A percentile compares a stretch with the other conserved stretches of the same genome.
These are phyloP conservation scores for Zygoascus biomembranicola DNA, from an alignment of 805 yeast species.

Conservation along the genomic window DNA sequence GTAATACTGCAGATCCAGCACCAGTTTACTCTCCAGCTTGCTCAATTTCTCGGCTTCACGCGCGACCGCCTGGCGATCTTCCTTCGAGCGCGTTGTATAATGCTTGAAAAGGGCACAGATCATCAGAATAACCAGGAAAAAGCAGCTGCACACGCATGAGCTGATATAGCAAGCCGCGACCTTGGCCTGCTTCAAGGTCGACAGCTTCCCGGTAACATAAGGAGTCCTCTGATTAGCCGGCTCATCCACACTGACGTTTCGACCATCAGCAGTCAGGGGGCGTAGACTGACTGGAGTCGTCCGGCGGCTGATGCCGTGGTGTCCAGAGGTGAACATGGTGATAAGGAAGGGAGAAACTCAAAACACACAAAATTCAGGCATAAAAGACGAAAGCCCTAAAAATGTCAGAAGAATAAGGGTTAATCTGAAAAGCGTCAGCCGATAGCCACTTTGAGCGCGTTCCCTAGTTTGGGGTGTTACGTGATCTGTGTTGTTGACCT, in stretches of 20 bases:
- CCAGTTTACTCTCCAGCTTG: conserved; percentile 31
- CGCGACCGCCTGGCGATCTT: not conserved
- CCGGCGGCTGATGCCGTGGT: not conserved
- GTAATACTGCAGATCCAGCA: conserved; percentile 59
- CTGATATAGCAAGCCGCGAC: conserved; percentile 15
- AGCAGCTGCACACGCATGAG: conserved; percentile 19
- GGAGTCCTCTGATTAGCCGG: conserved; percentile 1
- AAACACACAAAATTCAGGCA: too few relatives aligned
- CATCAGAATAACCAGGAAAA: conserved; percentile 20
- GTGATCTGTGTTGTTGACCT: not conserved
- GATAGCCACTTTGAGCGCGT: too few relatives aligned
- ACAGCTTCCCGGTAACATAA: not conserved
- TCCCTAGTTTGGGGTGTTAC: not conserved
- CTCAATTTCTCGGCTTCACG: not conserved
- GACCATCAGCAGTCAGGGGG: not conserved
- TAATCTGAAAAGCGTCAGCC: too few relatives aligned
- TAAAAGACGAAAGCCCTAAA: too few relatives aligned
- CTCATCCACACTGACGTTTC: not conserved
- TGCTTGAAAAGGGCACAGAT: conserved; percentile 16
- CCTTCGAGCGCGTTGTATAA: conserved; percentile 2
- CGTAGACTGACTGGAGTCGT: not conserved
- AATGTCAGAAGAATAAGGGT: too few relatives aligned
- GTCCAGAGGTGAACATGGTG: not conserved
- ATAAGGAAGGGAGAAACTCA: not conserved
- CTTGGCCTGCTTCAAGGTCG: not conserved